Evolutionary conservation across 169 alveolate genomes (phyloP).

Genomic region (Eimeria tenella): DNA sequence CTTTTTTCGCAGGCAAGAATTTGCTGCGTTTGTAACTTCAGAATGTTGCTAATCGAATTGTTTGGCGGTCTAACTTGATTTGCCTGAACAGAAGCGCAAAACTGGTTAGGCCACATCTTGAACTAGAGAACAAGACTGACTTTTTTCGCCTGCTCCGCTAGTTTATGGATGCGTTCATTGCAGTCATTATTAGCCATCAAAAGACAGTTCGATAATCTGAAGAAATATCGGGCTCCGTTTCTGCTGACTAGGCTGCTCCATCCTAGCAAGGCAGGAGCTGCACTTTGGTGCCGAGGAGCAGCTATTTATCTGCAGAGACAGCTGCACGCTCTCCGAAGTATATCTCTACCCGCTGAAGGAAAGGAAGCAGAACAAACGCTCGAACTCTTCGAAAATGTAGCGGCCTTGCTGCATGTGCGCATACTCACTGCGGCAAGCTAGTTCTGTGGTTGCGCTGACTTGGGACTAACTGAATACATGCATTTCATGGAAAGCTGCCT

Average conservation of each 20-base stretch:
- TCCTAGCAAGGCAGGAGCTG: slow-evolving; percentile 72
- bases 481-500: background rate
- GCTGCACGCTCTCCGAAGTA: slow-evolving; percentile 34
- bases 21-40: no score
- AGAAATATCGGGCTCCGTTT: slow-evolving; percentile 45
- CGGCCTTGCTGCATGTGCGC: slow-evolving; percentile 41
- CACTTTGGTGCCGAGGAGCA: slow-evolving; percentile 83
- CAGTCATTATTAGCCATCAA: slow-evolving; percentile 56
- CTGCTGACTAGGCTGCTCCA: slow-evolving; percentile 56
- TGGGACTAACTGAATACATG: background rate
- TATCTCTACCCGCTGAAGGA: slow-evolving; percentile 39
- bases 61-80: no score
- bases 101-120: no score
- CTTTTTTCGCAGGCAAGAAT: slow-evolving; percentile 84
- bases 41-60: no score
- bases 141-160: background rate
- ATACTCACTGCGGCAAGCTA: background rate
- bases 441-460: background rate
- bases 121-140: background rate
- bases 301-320: slow-evolving; percentile 79
- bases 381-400: slow-evolving; percentile 21
- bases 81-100: no score
- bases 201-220: slow-evolving; percentile 43
- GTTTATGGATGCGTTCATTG: background rate
- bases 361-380: slow-evolving; percentile 59